phyloP scores from a whole-genome alignment of 768 basidiomycete species.

The Lentinus brumalis region DNA sequence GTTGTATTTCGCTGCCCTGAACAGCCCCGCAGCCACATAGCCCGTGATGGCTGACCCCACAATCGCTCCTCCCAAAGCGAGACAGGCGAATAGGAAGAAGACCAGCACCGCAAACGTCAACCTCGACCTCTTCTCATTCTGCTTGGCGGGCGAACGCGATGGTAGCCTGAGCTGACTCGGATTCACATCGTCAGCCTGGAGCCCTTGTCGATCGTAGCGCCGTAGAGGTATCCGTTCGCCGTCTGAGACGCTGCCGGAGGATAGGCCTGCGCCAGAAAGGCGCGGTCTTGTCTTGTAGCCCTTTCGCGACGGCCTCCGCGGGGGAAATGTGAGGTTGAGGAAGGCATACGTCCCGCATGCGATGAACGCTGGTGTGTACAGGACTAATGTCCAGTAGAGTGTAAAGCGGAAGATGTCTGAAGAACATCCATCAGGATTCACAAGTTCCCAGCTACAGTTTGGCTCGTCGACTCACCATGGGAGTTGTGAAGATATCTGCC shows the following conservation, averaged over 20 bases:
- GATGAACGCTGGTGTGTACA: slow-evolving; percentile 44
- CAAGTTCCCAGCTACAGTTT: background rate
- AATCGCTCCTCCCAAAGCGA: slow-evolving; percentile 41
- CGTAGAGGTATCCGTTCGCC: slow-evolving; percentile 21
- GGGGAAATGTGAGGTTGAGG: slow-evolving; percentile 43
- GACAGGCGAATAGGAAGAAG: slow-evolving; percentile 36
- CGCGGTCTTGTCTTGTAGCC: slow-evolving; percentile 3
- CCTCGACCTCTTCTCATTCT: slow-evolving; percentile 40
- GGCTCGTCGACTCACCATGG: slow-evolving; percentile 28
- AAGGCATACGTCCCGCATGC: slow-evolving; percentile 44
- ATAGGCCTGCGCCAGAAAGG: slow-evolving; percentile 3
- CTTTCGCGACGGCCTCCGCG: slow-evolving; percentile 23
- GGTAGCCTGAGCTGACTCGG: slow-evolving; percentile 3
- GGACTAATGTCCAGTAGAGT: slow-evolving; percentile 50
- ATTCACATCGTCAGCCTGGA: background rate
- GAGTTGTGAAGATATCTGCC: slow-evolving; percentile 39
- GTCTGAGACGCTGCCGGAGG: slow-evolving; percentile 14
- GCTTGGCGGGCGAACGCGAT: slow-evolving; percentile 18
- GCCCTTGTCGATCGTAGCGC: slow-evolving; percentile 6
- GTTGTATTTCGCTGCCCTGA: slow-evolving; percentile 37
- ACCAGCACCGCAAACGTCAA: slow-evolving; percentile 43
- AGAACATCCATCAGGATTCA: background rate
- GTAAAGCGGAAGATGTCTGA: slow-evolving; percentile 48
- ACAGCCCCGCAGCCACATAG: slow-evolving; percentile 42
- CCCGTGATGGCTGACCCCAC: slow-evolving; percentile 41